phyloP scores from a whole-genome alignment of 2,329 filamentous ascomycete genomes.

The Domatiomyces catenatus region DNA sequence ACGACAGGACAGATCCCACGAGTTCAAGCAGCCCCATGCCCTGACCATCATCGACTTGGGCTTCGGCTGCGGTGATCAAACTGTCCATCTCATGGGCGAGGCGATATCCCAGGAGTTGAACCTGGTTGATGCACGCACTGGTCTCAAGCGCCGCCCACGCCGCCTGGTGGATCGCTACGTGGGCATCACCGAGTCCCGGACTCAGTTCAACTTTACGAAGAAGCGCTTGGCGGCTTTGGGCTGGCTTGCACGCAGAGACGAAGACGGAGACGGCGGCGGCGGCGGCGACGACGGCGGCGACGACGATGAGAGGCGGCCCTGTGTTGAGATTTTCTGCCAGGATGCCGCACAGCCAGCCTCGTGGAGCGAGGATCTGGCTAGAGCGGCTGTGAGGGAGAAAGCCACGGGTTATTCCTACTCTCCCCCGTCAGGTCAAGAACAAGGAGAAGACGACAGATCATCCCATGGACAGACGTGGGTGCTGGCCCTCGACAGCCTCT shows the following conservation, averaged over 20 bases:
- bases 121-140: background rate
- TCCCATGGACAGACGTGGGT: background rate
- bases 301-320: background rate
- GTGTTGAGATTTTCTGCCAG: background rate
- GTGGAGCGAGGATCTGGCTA: background rate
- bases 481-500: background rate
- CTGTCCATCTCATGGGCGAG: background rate
- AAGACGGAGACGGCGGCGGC: too few species aligned
- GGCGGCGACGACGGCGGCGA: too few species aligned
- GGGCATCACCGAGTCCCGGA: background rate
- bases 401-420: too few species aligned
- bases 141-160: background rate
- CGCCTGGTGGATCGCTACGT: background rate
- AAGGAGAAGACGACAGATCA: background rate
- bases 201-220: background rate
- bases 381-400: background rate
- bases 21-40: background rate
- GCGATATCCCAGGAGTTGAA: background rate
- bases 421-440: too few species aligned
- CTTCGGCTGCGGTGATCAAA: background rate
- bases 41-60: background rate
- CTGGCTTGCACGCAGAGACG: too few species aligned
- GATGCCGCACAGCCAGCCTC: background rate
- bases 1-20: background rate
- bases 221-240: background rate